Percentiles rank a stretch among this genome's conserved stretches.
Evolutionary conservation across 2,329 filamentous ascomycete species (phyloP).

Genomic region (Talaromyces sp.): DNA sequence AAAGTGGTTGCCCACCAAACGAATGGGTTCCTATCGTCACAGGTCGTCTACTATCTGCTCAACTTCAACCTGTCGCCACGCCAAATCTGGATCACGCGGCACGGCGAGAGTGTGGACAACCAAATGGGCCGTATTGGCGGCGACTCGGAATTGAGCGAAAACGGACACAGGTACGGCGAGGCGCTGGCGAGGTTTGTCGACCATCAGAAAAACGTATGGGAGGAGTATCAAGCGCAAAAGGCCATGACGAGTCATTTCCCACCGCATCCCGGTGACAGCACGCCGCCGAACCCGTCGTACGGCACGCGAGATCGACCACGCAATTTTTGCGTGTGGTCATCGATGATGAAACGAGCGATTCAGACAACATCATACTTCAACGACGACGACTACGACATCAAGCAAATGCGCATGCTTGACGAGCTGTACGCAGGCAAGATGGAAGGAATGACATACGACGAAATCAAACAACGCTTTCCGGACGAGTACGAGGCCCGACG

Average conservation of each 20-base stretch:
- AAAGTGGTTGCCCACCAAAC: slow-evolving; percentile 90
- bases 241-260: slow-evolving; percentile 75
- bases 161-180: slow-evolving; percentile 72
- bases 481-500: slow-evolving; percentile 78
- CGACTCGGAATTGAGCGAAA: slow-evolving; percentile 76
- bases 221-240: slow-evolving; percentile 75
- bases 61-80: slow-evolving; percentile 95
- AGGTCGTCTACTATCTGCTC: slow-evolving; percentile 89
- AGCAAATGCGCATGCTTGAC: slow-evolving; percentile 97
- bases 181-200: slow-evolving; percentile 82
- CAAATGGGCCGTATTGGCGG: slow-evolving; percentile 83
- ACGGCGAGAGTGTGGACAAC: slow-evolving; percentile 89
- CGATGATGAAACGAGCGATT: slow-evolving; percentile 86
- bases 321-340: slow-evolving; percentile 98
- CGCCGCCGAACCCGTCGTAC: slow-evolving; percentile 87
- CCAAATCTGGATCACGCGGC: slow-evolving; percentile 97
- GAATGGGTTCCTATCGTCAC: slow-evolving; percentile 83
- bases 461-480: slow-evolving; percentile 73
- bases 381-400: slow-evolving; percentile 93
- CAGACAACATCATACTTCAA: slow-evolving; percentile 88
- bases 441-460: slow-evolving; percentile 90
- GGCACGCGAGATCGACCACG: slow-evolving; percentile 57
- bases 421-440: slow-evolving; percentile 91
- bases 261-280: slow-evolving; percentile 85
- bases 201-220: slow-evolving; percentile 73